These are phyloP conservation scores for Trametes gibbosa DNA, from an alignment of 768 basidiomycete species.

Conservation along the genomic window DNA sequence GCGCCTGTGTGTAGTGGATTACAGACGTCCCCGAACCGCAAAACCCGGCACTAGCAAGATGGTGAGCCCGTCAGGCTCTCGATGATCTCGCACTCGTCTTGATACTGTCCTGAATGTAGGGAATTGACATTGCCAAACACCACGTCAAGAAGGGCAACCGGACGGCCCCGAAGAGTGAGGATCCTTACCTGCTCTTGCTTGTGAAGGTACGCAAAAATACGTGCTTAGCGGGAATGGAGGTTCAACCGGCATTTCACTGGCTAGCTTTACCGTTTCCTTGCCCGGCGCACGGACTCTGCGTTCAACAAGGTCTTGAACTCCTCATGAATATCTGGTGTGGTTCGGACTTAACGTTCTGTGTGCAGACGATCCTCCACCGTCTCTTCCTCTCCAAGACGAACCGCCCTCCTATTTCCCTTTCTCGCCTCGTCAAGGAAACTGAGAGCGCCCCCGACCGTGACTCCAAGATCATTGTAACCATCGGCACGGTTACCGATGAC, in stretches of 20 bases:
- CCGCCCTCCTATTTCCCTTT: constrained; percentile 94
- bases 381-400: constrained; percentile 97
- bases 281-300: constrained; percentile 89
- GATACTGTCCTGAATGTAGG: constrained; percentile 43
- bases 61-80: constrained; percentile 61
- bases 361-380: constrained; percentile 87
- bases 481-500: constrained; percentile 95
- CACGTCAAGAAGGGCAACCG: constrained; percentile 98
- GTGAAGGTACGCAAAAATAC: constrained; percentile 74
- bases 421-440: constrained; percentile 86
- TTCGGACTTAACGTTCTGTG: neutral
- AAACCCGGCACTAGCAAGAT: constrained; percentile 59
- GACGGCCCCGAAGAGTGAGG: constrained; percentile 96
- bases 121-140: constrained; percentile 94
- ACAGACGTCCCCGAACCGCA: constrained; percentile 48
- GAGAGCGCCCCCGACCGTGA: constrained; percentile 57
- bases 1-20: constrained; percentile 5
- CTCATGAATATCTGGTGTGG: neutral
- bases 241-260: neutral
- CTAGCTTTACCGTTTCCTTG: constrained; percentile 98
- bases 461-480: constrained; percentile 84
- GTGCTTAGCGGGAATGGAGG: neutral
- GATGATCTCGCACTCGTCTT: constrained; percentile 2
- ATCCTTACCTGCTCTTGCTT: constrained; percentile 96
- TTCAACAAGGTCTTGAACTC: constrained; percentile 82